phyloP scores from a whole-genome alignment of 495 filamentous ascomycete species.

The Lepidopterella palustris region DNA sequence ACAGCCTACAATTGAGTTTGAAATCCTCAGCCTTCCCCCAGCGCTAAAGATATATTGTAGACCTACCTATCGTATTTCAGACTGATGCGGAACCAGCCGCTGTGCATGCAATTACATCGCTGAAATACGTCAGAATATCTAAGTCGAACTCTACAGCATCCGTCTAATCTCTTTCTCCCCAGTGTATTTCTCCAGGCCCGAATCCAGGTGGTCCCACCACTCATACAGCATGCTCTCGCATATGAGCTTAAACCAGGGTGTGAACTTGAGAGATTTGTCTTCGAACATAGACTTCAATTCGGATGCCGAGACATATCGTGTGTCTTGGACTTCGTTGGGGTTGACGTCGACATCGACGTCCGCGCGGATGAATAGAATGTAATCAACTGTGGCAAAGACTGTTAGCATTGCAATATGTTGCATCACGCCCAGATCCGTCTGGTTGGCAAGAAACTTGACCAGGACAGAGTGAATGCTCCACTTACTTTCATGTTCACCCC shows the following conservation, averaged over 20 bases:
- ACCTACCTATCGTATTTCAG: background rate
- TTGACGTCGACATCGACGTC: slow-evolving; percentile 76
- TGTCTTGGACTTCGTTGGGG: slow-evolving; percentile 81
- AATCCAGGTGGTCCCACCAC: slow-evolving; percentile 90
- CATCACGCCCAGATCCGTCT: background rate
- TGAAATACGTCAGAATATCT: background rate
- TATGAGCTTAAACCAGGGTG: slow-evolving; percentile 99
- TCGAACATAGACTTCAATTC: slow-evolving; percentile 82
- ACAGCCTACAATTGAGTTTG: too few species aligned
- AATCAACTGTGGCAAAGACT: slow-evolving; percentile 64
- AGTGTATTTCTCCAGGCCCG: slow-evolving; percentile 71
- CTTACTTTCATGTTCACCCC: slow-evolving; percentile 98
- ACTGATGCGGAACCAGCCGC: background rate
- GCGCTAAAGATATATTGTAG: background rate
- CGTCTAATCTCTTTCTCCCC: slow-evolving; percentile 81
- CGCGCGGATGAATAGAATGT: slow-evolving; percentile 97
- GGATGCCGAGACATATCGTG: slow-evolving; percentile 71
- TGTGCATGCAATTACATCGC: background rate
- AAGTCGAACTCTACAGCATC: slow-evolving; percentile 49
- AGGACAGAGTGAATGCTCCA: background rate
- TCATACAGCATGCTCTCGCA: slow-evolving; percentile 96
- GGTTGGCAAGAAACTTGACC: background rate
- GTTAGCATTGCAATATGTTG: background rate
- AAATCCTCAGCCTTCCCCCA: background rate
- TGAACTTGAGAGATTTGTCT: slow-evolving; percentile 74